phyloP scores from a whole-genome alignment of 2,329 filamentous ascomycete species.

The Chaetomium strumarium region DNA sequence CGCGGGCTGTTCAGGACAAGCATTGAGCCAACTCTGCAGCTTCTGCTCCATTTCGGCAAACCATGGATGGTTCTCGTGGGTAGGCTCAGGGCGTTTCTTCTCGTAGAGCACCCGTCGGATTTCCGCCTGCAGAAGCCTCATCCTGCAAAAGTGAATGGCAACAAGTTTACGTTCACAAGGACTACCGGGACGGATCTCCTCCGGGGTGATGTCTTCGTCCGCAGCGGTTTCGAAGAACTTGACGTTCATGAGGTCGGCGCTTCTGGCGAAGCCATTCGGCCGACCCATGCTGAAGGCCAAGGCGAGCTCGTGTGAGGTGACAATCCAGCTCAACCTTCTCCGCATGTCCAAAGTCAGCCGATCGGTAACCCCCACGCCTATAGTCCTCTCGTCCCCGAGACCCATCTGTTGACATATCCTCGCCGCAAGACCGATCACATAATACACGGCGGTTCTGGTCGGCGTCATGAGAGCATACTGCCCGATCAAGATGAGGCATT shows the following conservation, averaged over 20 bases:
- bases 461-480: constrained; percentile 91
- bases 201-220: constrained; percentile 73
- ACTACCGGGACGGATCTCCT: constrained; percentile 67
- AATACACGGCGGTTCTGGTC: constrained; percentile 87
- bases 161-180: constrained; percentile 78
- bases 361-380: constrained; percentile 59
- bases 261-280: constrained; percentile 77
- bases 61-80: constrained; percentile 79
- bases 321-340: constrained; percentile 79
- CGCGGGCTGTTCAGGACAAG: constrained; percentile 61
- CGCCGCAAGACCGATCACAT: constrained; percentile 81
- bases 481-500: constrained; percentile 80
- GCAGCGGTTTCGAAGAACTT: constrained; percentile 76
- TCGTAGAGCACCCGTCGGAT: constrained; percentile 83
- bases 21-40: constrained; percentile 72
- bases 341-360: constrained; percentile 82
- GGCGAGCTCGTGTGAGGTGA: constrained; percentile 82
- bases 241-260: constrained; percentile 77
- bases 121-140: constrained; percentile 82
- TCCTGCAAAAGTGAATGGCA: constrained; percentile 88
- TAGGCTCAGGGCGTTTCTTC: constrained; percentile 69
- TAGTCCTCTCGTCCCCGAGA: constrained; percentile 82
- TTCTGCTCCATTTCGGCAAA: constrained; percentile 74
- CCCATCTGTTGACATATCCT: constrained; percentile 86
- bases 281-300: constrained; percentile 83